Evolutionary conservation across 2,329 filamentous ascomycete genomes (phyloP).

Genomic region (Alternaria viburni): DNA sequence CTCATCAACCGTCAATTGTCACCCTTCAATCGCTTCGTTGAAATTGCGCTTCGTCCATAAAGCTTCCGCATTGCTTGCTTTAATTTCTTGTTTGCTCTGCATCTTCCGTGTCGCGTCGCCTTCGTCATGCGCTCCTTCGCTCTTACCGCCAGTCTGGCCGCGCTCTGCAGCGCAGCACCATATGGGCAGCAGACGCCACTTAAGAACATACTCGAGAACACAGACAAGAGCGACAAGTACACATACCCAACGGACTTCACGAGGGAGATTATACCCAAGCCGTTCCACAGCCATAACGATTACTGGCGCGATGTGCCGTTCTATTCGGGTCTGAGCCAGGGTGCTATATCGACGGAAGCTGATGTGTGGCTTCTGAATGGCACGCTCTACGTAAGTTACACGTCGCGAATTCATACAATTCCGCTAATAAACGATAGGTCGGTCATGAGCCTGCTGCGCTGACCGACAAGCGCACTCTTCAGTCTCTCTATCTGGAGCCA

Average conservation of each 20-base stretch:
- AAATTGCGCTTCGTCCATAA: not conserved
- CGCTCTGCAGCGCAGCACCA: conserved; percentile 33
- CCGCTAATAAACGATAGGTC: conserved; percentile 48
- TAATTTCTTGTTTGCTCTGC: not conserved
- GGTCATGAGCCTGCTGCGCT: conserved; percentile 63
- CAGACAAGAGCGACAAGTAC: conserved; percentile 60
- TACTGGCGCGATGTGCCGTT: conserved; percentile 60
- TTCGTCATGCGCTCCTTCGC: conserved; percentile 28
- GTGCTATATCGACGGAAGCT: conserved; percentile 64
- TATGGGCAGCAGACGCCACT: conserved; percentile 52
- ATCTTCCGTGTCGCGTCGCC: not conserved
- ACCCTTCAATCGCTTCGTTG: conserved; percentile 3
- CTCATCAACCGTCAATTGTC: conserved; percentile 12
- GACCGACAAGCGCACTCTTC: conserved; percentile 60
- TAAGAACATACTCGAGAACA: conserved; percentile 63
- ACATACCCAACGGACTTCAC: conserved; percentile 68
- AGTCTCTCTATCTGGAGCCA: conserved; percentile 65
- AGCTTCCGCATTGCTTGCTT: not conserved
- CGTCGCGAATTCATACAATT: not conserved
- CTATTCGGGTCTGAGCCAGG: conserved; percentile 61
- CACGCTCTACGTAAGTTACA: conserved; percentile 57
- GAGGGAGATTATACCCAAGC: conserved; percentile 64
- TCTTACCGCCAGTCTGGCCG: conserved; percentile 21
- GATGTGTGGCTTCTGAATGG: conserved; percentile 66
- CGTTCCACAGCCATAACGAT: conserved; percentile 65